These are phyloP conservation scores for Colletotrichum zoysiae DNA, from an alignment of 2,329 filamentous ascomycete species.

Conservation along the genomic window DNA sequence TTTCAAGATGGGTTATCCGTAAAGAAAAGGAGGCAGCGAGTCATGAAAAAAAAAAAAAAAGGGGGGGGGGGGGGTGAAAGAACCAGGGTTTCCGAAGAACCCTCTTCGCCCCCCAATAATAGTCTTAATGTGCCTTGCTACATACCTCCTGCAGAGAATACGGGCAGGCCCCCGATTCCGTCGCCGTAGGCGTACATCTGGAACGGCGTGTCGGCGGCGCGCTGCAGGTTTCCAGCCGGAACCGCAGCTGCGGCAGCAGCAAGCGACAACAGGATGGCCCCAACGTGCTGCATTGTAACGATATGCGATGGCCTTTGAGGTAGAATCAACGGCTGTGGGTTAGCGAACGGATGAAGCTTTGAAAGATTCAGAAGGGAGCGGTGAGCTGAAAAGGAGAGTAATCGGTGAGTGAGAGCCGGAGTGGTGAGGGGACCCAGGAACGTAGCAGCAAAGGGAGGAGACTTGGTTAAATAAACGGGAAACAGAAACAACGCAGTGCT, in stretches of 20 bases:
- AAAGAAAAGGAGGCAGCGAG: neutral
- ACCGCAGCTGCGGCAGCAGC: conserved; percentile 31
- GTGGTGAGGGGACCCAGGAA: neutral
- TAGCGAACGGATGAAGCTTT: conserved; percentile 19
- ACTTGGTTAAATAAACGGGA: conserved; percentile 27
- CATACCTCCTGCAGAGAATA: conserved; percentile 46
- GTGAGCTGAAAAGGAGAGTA: conserved; percentile 25
- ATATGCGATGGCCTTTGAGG: neutral
- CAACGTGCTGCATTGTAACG: conserved; percentile 20
- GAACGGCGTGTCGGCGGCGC: conserved; percentile 42
- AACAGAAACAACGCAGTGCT: neutral
- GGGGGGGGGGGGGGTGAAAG: no score
- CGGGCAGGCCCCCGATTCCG: conserved; percentile 45
- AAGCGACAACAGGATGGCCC: conserved; percentile 21
- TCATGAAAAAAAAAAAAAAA: no score
- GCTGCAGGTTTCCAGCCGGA: conserved; percentile 20
- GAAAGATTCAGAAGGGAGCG: conserved; percentile 12
- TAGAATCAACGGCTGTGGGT: neutral
- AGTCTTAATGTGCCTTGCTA: conserved; percentile 35
- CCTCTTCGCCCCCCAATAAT: neutral
- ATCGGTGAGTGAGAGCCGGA: neutral
- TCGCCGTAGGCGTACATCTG: conserved; percentile 47
- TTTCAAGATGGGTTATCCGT: neutral
- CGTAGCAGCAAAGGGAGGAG: neutral
- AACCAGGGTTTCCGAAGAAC: neutral